Conservation (phyloP, 2,329 filamentous ascomycete species). For the Ambrosiella xylebori region DNA sequence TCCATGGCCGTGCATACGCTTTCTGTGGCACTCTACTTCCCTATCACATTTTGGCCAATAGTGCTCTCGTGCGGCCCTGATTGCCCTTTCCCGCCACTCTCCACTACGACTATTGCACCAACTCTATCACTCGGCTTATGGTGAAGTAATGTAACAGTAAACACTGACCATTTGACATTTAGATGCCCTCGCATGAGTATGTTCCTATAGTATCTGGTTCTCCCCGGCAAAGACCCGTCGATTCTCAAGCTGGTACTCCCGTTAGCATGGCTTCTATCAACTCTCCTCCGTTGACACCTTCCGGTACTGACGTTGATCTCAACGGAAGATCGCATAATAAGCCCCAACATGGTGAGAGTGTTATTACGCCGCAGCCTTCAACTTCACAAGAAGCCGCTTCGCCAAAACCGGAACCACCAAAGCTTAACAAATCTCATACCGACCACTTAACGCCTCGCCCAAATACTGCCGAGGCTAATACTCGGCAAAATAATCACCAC, state of each 20-base stretch:
- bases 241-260: constrained; percentile 2
- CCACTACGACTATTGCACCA: not conserved
- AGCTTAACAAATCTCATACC: constrained; percentile 26
- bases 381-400: constrained; percentile 34
- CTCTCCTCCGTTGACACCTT: constrained; percentile 77
- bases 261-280: constrained; percentile 51
- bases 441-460: constrained; percentile 18
- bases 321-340: constrained; percentile 4
- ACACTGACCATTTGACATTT: constrained; percentile 1
- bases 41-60: not conserved
- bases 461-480: constrained; percentile 5
- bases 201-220: constrained; percentile 3
- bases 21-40: no score
- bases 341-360: constrained; percentile 19
- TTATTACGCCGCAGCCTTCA: constrained; percentile 54
- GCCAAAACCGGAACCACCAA: constrained; percentile 21
- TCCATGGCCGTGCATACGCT: no score
- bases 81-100: not conserved
- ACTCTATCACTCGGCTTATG: not conserved
- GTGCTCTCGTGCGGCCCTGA: not conserved
- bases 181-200: constrained; percentile 12
- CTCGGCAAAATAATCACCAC: constrained; percentile 25
- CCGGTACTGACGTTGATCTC: constrained; percentile 42
- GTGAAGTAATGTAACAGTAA: not conserved
- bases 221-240: constrained; percentile 6